phyloP scores from a whole-genome alignment of 116 monocot species.

The Dioscorea cayenensis region DNA sequence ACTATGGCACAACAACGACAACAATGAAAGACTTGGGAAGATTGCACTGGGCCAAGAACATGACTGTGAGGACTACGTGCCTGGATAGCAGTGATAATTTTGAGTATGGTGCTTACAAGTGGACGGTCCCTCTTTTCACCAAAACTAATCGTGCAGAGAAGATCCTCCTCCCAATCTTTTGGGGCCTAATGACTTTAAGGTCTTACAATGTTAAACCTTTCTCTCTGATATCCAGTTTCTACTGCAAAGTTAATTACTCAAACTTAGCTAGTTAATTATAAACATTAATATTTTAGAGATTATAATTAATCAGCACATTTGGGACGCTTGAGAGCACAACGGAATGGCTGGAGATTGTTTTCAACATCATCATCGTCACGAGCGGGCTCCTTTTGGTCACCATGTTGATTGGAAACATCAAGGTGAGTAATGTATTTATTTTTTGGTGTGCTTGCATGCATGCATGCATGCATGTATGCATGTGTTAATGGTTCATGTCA shows the following conservation, averaged over 20 bases:
- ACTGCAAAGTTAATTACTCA: neutral
- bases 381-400: constrained; percentile 61
- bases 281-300: neutral
- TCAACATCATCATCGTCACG: constrained; percentile 65
- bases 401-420: constrained; percentile 76
- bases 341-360: constrained; percentile 63
- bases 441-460: neutral
- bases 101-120: constrained; percentile 64
- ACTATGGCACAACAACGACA: constrained; percentile 37
- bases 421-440: constrained; percentile 15
- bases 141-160: constrained; percentile 59
- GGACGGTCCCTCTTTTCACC: constrained; percentile 50
- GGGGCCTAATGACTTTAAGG: constrained; percentile 83
- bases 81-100: constrained; percentile 39
- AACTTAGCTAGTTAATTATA: neutral
- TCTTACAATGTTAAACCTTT: neutral
- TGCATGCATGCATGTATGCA: too few relatives aligned
- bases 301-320: constrained; percentile 37
- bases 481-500: too few relatives aligned
- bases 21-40: constrained; percentile 13
- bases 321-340: constrained; percentile 66
- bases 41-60: constrained; percentile 41
- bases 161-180: constrained; percentile 68
- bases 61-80: constrained; percentile 35
- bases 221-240: neutral